Conservation (phyloP, 2,329 filamentous ascomycete genomes). For the Claviceps maximensis region DNA sequence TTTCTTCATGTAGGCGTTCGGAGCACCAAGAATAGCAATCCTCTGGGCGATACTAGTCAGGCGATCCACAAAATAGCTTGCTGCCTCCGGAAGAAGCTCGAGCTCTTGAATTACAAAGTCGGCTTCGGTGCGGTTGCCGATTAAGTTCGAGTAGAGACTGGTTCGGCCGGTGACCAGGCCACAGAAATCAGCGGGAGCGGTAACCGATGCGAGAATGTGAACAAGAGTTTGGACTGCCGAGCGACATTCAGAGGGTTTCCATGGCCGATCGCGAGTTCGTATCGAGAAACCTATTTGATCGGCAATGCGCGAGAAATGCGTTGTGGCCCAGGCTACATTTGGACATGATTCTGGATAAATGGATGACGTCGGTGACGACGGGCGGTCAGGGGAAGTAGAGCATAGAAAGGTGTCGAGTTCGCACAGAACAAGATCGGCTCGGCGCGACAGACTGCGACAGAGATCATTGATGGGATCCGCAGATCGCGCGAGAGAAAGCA, state of each 20-base stretch:
- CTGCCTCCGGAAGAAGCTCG: conserved; percentile 22
- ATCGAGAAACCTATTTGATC: conserved; percentile 30
- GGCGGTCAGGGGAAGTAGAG: neutral
- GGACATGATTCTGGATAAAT: neutral
- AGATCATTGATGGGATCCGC: conserved; percentile 30
- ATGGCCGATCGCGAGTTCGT: conserved; percentile 23
- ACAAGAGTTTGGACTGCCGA: conserved; percentile 35
- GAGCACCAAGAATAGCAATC: conserved; percentile 21
- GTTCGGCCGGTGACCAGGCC: conserved; percentile 8
- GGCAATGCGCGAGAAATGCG: conserved; percentile 30
- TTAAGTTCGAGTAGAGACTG: conserved; percentile 35
- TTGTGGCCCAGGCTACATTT: conserved; percentile 35
- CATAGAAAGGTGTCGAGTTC: conserved; percentile 17
- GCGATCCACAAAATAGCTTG: conserved; percentile 9
- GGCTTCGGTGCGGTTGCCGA: conserved; percentile 27
- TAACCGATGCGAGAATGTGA: conserved; percentile 32
- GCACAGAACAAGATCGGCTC: conserved; percentile 32
- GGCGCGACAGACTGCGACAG: conserved; percentile 35
- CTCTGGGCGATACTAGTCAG: conserved; percentile 21
- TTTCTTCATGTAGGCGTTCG: conserved; percentile 22
- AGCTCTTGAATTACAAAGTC: conserved; percentile 34
- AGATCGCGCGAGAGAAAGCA: conserved; percentile 27
- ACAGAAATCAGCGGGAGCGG: conserved; percentile 14
- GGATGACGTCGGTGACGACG: neutral
- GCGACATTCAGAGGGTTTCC: conserved; percentile 24